A percentile compares a stretch with the other conserved stretches of the same genome.
These are phyloP conservation scores for Tylopilus vinaceipallidus DNA, from an alignment of 768 basidiomycete genomes.

Conservation along the genomic window DNA sequence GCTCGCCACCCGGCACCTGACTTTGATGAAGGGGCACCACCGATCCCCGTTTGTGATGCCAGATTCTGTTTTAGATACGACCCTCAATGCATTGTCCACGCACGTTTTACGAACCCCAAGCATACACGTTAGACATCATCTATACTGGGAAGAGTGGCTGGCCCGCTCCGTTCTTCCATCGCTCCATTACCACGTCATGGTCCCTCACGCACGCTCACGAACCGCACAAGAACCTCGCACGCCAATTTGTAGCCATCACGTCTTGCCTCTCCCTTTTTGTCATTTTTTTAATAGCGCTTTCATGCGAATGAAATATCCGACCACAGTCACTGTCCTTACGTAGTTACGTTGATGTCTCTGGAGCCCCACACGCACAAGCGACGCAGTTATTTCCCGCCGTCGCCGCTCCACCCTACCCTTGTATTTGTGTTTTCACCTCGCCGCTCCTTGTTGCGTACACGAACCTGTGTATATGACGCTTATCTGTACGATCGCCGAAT, in stretches of 20 bases:
- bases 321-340: conserved; percentile 17
- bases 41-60: background rate
- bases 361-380: background rate
- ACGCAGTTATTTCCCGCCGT: background rate
- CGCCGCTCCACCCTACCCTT: conserved; percentile 8
- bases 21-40: conserved; percentile 1
- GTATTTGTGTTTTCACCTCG: background rate
- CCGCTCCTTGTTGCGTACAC: background rate
- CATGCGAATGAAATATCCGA: conserved; percentile 21
- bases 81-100: conserved; percentile 27
- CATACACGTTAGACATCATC: conserved; percentile 26
- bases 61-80: conserved; percentile 20
- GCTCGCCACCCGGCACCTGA: conserved; percentile 6
- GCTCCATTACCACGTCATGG: conserved; percentile 4
- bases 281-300: background rate
- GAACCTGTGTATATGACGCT: too few species aligned
- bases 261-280: background rate
- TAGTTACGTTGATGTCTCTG: conserved; percentile 1
- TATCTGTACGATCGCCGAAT: too few species aligned
- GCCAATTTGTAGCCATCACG: conserved; percentile 12
- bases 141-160: conserved; percentile 8
- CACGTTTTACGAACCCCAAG: conserved; percentile 21
- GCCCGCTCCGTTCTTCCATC: conserved; percentile 6
- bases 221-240: conserved; percentile 6
- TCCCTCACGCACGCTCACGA: conserved; percentile 19